Conservation (phyloP, 805 yeast species). For the Hanseniaspora jakobsenii region DNA sequence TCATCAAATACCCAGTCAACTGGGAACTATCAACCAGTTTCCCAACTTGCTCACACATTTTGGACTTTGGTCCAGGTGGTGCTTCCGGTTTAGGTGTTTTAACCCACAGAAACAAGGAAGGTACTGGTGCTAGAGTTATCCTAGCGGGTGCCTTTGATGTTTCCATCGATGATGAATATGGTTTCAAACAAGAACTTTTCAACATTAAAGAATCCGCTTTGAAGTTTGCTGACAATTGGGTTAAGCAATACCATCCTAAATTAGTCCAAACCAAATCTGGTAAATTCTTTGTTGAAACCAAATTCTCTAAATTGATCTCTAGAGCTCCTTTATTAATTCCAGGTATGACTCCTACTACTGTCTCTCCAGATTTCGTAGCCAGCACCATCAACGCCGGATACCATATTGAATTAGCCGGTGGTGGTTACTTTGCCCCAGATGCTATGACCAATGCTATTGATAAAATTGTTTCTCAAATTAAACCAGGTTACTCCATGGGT, state of each 20-base stretch:
- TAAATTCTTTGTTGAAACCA: constrained; percentile 79
- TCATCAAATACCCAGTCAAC: constrained; percentile 78
- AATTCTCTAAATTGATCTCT: constrained; percentile 81
- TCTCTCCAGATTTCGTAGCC: constrained; percentile 84
- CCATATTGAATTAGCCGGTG: constrained; percentile 96
- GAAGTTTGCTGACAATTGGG: constrained; percentile 84
- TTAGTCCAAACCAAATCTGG: constrained; percentile 64
- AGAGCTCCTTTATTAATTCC: constrained; percentile 96
- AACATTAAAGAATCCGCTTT: constrained; percentile 53
- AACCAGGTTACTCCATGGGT: constrained; percentile 84
- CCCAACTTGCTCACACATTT: constrained; percentile 70
- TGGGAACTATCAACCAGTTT: constrained; percentile 80
- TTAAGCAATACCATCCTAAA: constrained; percentile 73
- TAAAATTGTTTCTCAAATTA: constrained; percentile 52
- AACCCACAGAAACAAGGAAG: constrained; percentile 96
- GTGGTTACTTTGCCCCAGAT: constrained; percentile 79
- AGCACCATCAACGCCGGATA: constrained; percentile 93
- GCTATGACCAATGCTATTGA: constrained; percentile 66
- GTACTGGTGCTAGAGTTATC: constrained; percentile 91
- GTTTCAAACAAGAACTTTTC: constrained; percentile 90
- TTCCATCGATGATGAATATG: constrained; percentile 68
- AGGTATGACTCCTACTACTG: constrained; percentile 99
- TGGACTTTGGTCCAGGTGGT: constrained; percentile 99
- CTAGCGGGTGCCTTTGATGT: constrained; percentile 83
- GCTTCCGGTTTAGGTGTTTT: constrained; percentile 90